phyloP scores from a whole-genome alignment of 495 filamentous ascomycete species.

The Copromyces sp. region DNA sequence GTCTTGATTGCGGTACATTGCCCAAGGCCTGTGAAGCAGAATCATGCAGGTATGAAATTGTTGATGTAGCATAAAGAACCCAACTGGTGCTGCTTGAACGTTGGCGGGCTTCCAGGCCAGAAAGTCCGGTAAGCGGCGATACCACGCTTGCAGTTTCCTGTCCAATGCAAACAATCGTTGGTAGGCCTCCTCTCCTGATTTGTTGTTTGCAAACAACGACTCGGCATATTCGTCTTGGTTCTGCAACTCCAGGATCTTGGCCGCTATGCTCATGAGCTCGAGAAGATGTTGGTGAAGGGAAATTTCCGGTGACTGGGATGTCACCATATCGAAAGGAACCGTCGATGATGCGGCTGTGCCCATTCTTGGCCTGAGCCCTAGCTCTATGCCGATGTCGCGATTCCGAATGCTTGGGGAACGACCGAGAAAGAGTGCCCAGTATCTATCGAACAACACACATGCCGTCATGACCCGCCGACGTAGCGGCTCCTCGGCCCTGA shows the following conservation, averaged over 20 bases:
- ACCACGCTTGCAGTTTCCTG: constrained; percentile 42
- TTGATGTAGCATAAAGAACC: constrained; percentile 44
- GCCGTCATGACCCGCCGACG: constrained; percentile 38
- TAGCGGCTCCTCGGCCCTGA: not conserved
- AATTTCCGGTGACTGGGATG: constrained; percentile 22
- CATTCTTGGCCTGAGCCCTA: constrained; percentile 16
- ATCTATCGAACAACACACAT: constrained; percentile 42
- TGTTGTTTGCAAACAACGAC: constrained; percentile 12
- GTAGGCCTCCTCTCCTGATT: constrained; percentile 31
- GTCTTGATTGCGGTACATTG: constrained; percentile 25
- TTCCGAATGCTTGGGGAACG: constrained; percentile 41
- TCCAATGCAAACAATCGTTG: constrained; percentile 37
- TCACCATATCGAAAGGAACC: not conserved
- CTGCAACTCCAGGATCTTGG: constrained; percentile 35
- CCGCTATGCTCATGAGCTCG: constrained; percentile 43
- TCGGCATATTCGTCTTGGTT: constrained; percentile 10
- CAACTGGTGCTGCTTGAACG: constrained; percentile 36
- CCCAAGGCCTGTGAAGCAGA: constrained; percentile 40
- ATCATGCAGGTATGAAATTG: constrained; percentile 43
- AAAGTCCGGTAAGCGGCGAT: constrained; percentile 35
- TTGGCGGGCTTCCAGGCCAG: constrained; percentile 39
- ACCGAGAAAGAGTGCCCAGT: constrained; percentile 42
- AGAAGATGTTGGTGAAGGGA: constrained; percentile 37
- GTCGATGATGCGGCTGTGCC: constrained; percentile 1
- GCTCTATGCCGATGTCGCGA: constrained; percentile 37